Evolutionary conservation across 2,329 filamentous ascomycete species (phyloP), one percentile per base, ranked within the genome.

Genomic region (Pseudogymnoascus sp.): DNA sequence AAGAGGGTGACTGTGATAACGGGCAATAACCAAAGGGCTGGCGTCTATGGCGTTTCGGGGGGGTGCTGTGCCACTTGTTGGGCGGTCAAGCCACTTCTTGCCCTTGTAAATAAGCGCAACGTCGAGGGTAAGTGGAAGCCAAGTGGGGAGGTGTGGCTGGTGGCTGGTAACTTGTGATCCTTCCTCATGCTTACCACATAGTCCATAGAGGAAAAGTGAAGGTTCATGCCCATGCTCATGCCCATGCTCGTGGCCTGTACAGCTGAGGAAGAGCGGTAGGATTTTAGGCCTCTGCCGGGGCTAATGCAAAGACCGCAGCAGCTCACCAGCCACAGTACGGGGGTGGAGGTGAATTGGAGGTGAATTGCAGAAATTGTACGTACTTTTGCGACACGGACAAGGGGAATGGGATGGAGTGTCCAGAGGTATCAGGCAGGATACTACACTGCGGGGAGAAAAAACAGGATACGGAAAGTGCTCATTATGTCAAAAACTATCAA

Each of bases 11-110:
- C 16, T 37, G 35, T 59, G 57, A 22, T 43, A 43, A 43, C 33
- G 57, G 57, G 47, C 47, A 54, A 33, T 25, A 54, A 25, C 20
- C 47, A 54, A 30, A 50, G 22, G n/a, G 14, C 47, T 54, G 47
- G 47, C 47, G 47, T 54, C 47, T 54, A 54, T 54, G 47, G 47
- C 47, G 47, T n/a, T 54, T 54, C 22, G 25, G 47, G 22, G 47
- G 43, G 6, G 8, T 54, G 47, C 47, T 54, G 47, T 54, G 47
- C 47, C 47, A 54, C 28, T 54, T 18, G 25, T 18, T 33, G 47
- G 41, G 22, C 41, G n/a, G n/a, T 54, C 47, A 54, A 54, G 47
- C 47, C 47, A 54, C 47, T 33, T 54, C 25, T 33, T 9, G 28
- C 25, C 47, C 47, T 54, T 54, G 47, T 54, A n/a, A 18, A 54